These are phyloP conservation scores for Cyclotella cryptica DNA, from an alignment of 108 stramenopile genomes.

Conservation along the genomic window DNA sequence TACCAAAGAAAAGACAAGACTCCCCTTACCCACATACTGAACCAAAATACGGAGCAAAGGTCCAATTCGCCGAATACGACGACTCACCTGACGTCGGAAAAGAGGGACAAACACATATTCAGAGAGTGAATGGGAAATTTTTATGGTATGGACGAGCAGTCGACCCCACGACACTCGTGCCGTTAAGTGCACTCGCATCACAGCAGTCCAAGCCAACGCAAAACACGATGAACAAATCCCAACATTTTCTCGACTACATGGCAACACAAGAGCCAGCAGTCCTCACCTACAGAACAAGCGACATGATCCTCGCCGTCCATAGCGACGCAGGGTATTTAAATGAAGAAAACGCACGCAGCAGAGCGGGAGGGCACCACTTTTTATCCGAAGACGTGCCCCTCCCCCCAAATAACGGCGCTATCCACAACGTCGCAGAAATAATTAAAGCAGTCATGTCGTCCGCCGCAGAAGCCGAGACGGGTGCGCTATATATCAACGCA, in stretches of 20 bases:
- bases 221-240: conserved; percentile 25
- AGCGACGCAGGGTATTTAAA: conserved; percentile 15
- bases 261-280: conserved; percentile 57
- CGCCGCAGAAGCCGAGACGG: conserved; percentile 57
- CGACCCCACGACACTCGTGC: conserved; percentile 24
- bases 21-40: conserved; percentile 36
- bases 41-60: conserved; percentile 53
- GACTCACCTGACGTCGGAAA: conserved; percentile 25
- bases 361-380: conserved; percentile 49
- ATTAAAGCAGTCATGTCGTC: conserved; percentile 36
- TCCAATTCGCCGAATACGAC: conserved; percentile 35
- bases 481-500: conserved; percentile 52
- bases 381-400: conserved; percentile 20
- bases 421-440: conserved; percentile 36
- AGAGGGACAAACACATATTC: conserved; percentile 31
- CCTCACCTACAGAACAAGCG: conserved; percentile 45
- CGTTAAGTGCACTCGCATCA: conserved; percentile 2
- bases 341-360: conserved; percentile 22
- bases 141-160: conserved; percentile 56
- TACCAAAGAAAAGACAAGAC: conserved; percentile 46
- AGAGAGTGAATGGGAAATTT: conserved; percentile 50
- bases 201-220: conserved; percentile 36
- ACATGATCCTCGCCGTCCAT: conserved; percentile 34
- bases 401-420: conserved; percentile 37
- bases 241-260: conserved; percentile 55